phyloP scores from a whole-genome alignment of 352 stramenopile genomes.

The Phytopythium delawarense region DNA sequence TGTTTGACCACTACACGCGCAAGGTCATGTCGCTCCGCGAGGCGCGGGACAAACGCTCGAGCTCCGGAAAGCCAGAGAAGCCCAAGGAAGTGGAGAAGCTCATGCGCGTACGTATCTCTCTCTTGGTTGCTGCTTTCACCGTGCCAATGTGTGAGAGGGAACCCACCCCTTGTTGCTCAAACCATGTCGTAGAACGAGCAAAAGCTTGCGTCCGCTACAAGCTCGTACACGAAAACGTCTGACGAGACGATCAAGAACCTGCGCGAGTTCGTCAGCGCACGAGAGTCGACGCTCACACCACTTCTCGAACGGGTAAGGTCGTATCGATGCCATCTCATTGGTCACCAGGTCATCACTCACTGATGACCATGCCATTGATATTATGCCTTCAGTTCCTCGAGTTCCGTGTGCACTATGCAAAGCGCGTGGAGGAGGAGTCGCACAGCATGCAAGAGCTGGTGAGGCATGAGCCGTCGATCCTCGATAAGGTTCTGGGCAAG shows the following conservation, averaged over 20 bases:
- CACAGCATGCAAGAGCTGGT: conserved; percentile 47
- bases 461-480: conserved; percentile 14
- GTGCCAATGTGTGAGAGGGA: neutral
- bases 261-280: conserved; percentile 50
- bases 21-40: conserved; percentile 68
- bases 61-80: conserved; percentile 53
- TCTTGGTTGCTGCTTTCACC: neutral
- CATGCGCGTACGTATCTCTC: conserved; percentile 32
- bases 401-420: conserved; percentile 60
- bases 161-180: neutral
- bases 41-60: conserved; percentile 51
- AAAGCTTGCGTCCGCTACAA: conserved; percentile 63
- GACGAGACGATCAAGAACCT: conserved; percentile 57
- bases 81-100: conserved; percentile 74
- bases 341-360: neutral
- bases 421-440: conserved; percentile 47
- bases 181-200: conserved; percentile 50
- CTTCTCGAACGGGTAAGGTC: conserved; percentile 50
- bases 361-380: neutral
- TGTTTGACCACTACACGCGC: conserved; percentile 79
- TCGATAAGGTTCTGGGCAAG: conserved; percentile 25
- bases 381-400: conserved; percentile 30
- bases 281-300: conserved; percentile 56
- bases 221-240: conserved; percentile 60
- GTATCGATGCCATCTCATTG: neutral